Conservation (phyloP, 2,329 filamentous ascomycete species). For the Cordyceps fumosorosea region DNA sequence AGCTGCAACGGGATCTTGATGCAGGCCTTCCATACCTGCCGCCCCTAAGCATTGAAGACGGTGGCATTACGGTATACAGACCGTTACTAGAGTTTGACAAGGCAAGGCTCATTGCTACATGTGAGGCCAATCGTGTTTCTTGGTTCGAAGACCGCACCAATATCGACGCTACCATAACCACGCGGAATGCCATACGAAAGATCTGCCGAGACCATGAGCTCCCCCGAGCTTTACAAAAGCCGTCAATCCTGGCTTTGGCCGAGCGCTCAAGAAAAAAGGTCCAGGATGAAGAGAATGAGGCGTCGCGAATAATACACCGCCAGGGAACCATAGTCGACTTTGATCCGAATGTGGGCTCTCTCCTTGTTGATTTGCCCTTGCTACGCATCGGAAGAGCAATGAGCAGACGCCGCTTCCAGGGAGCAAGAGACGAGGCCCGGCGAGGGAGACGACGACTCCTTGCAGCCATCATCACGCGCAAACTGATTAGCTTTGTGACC, state of each 20-base stretch:
- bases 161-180: constrained; percentile 65
- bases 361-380: constrained; percentile 40
- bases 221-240: constrained; percentile 62
- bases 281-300: constrained; percentile 41
- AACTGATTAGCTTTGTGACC: constrained; percentile 43
- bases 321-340: constrained; percentile 41
- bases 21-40: constrained; percentile 26
- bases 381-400: constrained; percentile 1
- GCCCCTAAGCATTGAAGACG: constrained; percentile 46
- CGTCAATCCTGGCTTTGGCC: constrained; percentile 56
- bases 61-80: constrained; percentile 60
- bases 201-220: constrained; percentile 53
- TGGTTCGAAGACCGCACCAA: constrained; percentile 91
- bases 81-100: constrained; percentile 69
- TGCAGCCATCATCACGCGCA: constrained; percentile 40
- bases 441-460: constrained; percentile 34
- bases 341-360: constrained; percentile 41
- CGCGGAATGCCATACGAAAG: constrained; percentile 73
- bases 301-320: constrained; percentile 45
- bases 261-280: constrained; percentile 41
- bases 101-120: constrained; percentile 66
- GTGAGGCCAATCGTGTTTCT: constrained; percentile 54
- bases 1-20: constrained; percentile 15
- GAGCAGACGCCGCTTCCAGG: constrained; percentile 11
- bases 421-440: constrained; percentile 22